These are phyloP conservation scores for Cercophora samala DNA, from an alignment of 495 filamentous ascomycete genomes.

Conservation along the genomic window DNA sequence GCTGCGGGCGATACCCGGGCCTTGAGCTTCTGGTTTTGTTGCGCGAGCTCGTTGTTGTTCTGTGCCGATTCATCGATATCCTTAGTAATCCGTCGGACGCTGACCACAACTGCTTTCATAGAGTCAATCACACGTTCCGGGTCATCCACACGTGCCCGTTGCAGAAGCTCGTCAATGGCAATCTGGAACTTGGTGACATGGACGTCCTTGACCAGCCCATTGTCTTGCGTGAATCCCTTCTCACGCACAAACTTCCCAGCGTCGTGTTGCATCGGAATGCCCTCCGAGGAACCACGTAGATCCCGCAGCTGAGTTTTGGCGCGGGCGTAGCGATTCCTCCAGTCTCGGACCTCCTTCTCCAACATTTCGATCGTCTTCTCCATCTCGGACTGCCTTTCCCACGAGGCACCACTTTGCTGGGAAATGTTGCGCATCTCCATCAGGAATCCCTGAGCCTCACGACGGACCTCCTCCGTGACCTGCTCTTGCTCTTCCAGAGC, in stretches of 20 bases:
- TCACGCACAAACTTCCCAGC: slow-evolving; percentile 61
- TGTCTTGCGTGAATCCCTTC: slow-evolving; percentile 63
- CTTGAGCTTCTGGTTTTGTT: slow-evolving; percentile 65
- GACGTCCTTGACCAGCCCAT: slow-evolving; percentile 82
- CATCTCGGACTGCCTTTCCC: slow-evolving; percentile 77
- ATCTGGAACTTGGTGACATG: slow-evolving; percentile 95
- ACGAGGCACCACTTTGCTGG: slow-evolving; percentile 69
- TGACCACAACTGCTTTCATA: slow-evolving; percentile 77
- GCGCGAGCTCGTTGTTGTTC: slow-evolving; percentile 43
- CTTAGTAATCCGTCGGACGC: slow-evolving; percentile 74
- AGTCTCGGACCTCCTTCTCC: slow-evolving; percentile 78
- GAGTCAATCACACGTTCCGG: slow-evolving; percentile 68
- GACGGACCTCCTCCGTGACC: slow-evolving; percentile 84
- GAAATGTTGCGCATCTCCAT: slow-evolving; percentile 86
- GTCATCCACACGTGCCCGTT: slow-evolving; percentile 66
- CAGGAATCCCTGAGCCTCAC: slow-evolving; percentile 78
- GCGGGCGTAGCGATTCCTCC: slow-evolving; percentile 84
- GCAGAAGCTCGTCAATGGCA: slow-evolving; percentile 88
- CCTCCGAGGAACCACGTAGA: slow-evolving; percentile 75
- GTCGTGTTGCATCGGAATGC: slow-evolving; percentile 65
- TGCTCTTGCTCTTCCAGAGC: slow-evolving; percentile 71
- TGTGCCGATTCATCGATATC: slow-evolving; percentile 63
- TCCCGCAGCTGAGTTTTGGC: slow-evolving; percentile 81
- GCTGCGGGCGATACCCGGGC: slow-evolving; percentile 80
- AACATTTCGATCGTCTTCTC: slow-evolving; percentile 67